Conservation (phyloP, 495 filamentous ascomycete species). For the Penicillium cataractarum region DNA sequence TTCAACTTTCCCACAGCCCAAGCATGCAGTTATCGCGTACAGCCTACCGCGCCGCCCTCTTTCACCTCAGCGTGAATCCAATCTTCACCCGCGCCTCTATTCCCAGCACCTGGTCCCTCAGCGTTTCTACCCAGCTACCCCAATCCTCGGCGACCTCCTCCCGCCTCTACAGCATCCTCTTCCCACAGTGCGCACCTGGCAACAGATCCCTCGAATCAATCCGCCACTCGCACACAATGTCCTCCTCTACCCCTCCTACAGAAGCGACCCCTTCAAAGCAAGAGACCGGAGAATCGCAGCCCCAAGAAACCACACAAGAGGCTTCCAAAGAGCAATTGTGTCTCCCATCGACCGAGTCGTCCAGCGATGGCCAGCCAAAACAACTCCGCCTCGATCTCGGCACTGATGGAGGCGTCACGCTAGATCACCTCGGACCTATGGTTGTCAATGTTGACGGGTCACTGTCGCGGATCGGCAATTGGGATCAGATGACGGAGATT, state of each 20-base stretch:
- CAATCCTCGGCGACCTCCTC: slow-evolving; percentile 16
- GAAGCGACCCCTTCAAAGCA: slow-evolving; percentile 1
- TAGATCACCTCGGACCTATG: slow-evolving; percentile 66
- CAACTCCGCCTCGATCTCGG: slow-evolving; percentile 48
- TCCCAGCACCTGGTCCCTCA: slow-evolving; percentile 11
- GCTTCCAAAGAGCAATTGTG: slow-evolving; percentile 23
- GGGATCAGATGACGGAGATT: slow-evolving; percentile 65
- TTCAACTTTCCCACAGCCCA: slow-evolving; percentile 7
- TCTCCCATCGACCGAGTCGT: slow-evolving; percentile 36
- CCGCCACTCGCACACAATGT: slow-evolving; percentile 28
- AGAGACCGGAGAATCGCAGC: slow-evolving; percentile 18
- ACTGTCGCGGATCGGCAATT: slow-evolving; percentile 67
- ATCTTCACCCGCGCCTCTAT: slow-evolving; percentile 28
- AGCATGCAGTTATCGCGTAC: slow-evolving; percentile 34
- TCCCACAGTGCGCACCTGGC: slow-evolving; percentile 29
- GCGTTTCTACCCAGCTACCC: not conserved
- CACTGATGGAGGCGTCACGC: slow-evolving; percentile 46
- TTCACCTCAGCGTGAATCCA: slow-evolving; percentile 34
- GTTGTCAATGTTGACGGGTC: slow-evolving; percentile 71
- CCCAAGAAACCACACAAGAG: slow-evolving; percentile 15
- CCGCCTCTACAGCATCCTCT: slow-evolving; percentile 28
- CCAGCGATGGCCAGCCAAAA: slow-evolving; percentile 18
- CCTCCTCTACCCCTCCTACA: slow-evolving; percentile 12
- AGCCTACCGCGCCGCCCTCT: slow-evolving; percentile 34
- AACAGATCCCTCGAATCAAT: slow-evolving; percentile 6